These are phyloP conservation scores for Botrytis pseudocinerea DNA, from an alignment of 2,329 filamentous ascomycete genomes.

Conservation along the genomic window DNA sequence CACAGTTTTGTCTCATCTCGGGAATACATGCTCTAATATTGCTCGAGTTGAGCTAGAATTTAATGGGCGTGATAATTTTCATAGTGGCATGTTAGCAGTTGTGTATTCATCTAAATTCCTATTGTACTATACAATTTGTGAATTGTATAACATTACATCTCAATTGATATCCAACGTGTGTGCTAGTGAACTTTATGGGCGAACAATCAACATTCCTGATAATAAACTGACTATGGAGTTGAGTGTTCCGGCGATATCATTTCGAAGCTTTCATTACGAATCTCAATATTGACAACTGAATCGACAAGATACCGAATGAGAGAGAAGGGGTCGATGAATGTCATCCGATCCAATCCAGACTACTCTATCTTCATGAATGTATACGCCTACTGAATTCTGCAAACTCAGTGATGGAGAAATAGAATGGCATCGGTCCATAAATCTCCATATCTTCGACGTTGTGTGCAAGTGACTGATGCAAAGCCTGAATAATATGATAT, in stretches of 20 bases:
- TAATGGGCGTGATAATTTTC: background rate
- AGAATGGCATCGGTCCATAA: accelerated
- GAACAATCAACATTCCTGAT: background rate
- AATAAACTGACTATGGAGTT: background rate
- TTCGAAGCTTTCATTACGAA: background rate
- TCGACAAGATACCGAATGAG: too few relatives aligned
- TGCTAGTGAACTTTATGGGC: background rate
- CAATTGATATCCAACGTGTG: background rate
- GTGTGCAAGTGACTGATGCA: background rate
- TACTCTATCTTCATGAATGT: background rate
- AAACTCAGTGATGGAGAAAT: background rate
- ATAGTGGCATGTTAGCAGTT: background rate
- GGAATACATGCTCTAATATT: background rate
- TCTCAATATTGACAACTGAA: too few relatives aligned
- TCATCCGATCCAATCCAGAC: background rate
- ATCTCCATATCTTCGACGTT: background rate
- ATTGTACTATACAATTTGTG: background rate
- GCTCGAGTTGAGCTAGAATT: background rate
- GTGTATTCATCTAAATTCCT: background rate
- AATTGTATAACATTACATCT: background rate
- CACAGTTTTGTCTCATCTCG: background rate
- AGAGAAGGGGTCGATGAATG: background rate
- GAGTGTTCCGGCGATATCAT: background rate
- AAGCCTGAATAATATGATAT: background rate
- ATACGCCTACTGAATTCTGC: background rate